phyloP scores from a whole-genome alignment of 2,329 filamentous ascomycete species.

The Scedosporium boydii region DNA sequence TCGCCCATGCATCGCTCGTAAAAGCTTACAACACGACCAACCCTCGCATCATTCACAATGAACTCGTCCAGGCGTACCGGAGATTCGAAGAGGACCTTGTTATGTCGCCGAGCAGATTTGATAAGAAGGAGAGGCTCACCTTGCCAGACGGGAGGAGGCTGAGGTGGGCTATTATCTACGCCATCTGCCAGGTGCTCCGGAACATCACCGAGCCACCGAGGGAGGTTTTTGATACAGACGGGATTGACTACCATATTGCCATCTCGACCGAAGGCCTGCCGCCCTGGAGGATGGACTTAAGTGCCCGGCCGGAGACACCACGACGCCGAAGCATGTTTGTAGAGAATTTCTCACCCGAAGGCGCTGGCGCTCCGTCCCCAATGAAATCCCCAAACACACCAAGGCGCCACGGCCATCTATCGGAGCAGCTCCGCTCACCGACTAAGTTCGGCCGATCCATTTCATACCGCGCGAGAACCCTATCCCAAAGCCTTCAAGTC shows the following conservation, averaged over 20 bases:
- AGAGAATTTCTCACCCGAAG: not conserved
- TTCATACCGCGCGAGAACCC: not conserved
- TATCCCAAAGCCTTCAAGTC: not conserved
- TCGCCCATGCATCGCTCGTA: slow-evolving; percentile 42
- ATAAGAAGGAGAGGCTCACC: slow-evolving; percentile 42
- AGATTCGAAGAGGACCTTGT: slow-evolving; percentile 57
- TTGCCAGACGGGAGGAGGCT: slow-evolving; percentile 64
- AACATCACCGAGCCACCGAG: slow-evolving; percentile 51
- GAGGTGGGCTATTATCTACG: slow-evolving; percentile 69
- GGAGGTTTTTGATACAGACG: slow-evolving; percentile 48
- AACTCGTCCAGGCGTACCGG: slow-evolving; percentile 58
- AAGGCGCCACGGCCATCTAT: not conserved
- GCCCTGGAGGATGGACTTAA: slow-evolving; percentile 30
- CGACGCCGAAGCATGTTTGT: not conserved
- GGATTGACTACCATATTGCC: slow-evolving; percentile 47
- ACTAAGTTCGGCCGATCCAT: not conserved
- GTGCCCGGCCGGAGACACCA: not conserved
- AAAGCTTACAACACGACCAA: slow-evolving; percentile 38
- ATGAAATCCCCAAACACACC: not conserved
- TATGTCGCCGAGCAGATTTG: slow-evolving; percentile 37
- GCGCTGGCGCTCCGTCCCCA: not conserved
- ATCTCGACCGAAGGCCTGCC: slow-evolving; percentile 32
- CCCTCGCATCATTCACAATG: slow-evolving; percentile 29
- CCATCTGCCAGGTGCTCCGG: slow-evolving; percentile 61
- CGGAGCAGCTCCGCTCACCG: not conserved